phyloP scores from a whole-genome alignment of 106 monocot species.

The Platanthera guangdongensis region DNA sequence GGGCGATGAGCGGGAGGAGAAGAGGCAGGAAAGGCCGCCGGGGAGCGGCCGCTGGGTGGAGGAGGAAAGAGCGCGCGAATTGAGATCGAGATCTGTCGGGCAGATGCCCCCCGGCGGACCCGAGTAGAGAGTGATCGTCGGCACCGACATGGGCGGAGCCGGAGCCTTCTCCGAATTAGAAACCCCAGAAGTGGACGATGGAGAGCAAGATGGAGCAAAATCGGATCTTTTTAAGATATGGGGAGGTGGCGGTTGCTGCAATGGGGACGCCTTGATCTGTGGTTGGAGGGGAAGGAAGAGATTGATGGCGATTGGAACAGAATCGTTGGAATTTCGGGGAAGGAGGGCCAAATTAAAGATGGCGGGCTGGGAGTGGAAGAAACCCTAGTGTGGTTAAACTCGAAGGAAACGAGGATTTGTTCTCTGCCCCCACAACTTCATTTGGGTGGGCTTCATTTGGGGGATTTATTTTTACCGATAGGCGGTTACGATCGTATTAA shows the following conservation, averaged over 20 bases:
- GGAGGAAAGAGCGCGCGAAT: conserved; percentile 25
- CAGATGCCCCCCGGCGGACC: conserved; percentile 45
- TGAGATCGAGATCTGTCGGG: conserved; percentile 51
- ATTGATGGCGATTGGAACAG: conserved; percentile 1
- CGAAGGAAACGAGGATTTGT: too few species aligned
- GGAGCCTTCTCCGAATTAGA: not conserved
- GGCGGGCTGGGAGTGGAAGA: too few species aligned
- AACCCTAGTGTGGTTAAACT: too few species aligned
- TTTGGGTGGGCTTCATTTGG: too few species aligned
- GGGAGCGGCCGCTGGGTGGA: conserved; percentile 31
- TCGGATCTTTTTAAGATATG: not conserved
- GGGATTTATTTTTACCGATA: too few species aligned
- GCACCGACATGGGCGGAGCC: conserved; percentile 51
- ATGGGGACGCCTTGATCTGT: not conserved
- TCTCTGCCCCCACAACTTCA: too few species aligned
- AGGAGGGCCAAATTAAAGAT: not conserved
- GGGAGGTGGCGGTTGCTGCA: not conserved
- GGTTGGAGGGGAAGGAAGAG: not conserved
- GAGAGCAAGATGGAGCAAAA: not conserved
- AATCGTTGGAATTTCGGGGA: conserved; percentile 2
- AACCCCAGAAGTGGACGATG: not conserved
- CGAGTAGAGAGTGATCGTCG: conserved; percentile 81
- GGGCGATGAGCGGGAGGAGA: conserved; percentile 33
- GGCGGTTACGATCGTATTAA: too few species aligned
- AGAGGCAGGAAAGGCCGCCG: conserved; percentile 78